These are phyloP conservation scores for Corniculantispora saksenae DNA, from an alignment of 2,329 filamentous ascomycete species.

Conservation along the genomic window DNA sequence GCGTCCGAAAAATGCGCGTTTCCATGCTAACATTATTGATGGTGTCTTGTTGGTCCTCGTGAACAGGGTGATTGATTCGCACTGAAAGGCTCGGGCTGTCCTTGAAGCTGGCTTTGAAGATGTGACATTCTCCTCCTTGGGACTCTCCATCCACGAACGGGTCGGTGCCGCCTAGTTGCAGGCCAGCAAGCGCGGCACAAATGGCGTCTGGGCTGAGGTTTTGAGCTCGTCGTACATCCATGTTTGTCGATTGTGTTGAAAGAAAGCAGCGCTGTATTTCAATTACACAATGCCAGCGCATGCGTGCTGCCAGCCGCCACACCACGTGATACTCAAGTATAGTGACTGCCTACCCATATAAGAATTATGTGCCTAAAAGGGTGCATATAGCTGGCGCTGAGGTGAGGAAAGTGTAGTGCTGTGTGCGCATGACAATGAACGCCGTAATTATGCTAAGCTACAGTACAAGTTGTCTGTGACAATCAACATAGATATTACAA, in stretches of 20 bases:
- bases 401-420: no score
- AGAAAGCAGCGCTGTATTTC: no score
- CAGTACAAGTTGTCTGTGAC: neutral
- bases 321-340: no score
- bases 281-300: no score
- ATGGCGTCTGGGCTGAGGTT: neutral
- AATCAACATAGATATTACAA: neutral
- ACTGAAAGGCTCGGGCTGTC: neutral
- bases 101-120: neutral
- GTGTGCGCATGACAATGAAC: no score
- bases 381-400: no score
- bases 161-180: neutral
- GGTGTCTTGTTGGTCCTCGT: neutral
- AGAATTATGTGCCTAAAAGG: no score
- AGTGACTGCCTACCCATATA: no score
- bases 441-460: slow-evolving; percentile 4
- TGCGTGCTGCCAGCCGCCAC: no score
- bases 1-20: neutral
- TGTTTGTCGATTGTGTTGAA: no score
- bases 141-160: neutral
- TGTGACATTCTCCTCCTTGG: neutral
- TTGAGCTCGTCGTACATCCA: no score
- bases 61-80: neutral
- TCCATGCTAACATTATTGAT: neutral
- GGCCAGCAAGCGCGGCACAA: neutral